Evolutionary conservation across 441 rosid species (phyloP), one percentile per base, ranked within the genome.

Genomic region (Erodium moschatum): DNA sequence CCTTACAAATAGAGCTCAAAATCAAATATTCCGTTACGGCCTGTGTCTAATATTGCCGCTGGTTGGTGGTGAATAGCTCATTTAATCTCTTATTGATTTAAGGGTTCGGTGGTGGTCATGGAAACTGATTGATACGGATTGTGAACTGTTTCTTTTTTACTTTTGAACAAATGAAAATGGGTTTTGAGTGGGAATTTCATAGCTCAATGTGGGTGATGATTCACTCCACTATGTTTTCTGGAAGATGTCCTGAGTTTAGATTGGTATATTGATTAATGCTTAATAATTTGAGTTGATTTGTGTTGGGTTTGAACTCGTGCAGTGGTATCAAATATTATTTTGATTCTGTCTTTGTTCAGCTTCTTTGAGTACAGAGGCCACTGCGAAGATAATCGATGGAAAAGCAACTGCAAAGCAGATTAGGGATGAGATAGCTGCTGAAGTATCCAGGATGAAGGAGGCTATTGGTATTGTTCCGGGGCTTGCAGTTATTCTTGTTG

Each of bases 401-500:
- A 90, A 87, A 69, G 73, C 83, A 5, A 85, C 81, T 68, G 93
- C 96, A 0, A 87, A 87, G 81, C 76, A 83, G 71, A 84, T 88
- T 12, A 82, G 87, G 73, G 96, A 84, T 42, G 92, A 88, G 74
- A 81, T 92, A 69, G 70, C 87, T 54, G 74, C 64, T 13, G 86
- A 92, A 75, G 93, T 88, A 38, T 77, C 82, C 3, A 88, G 85
- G 72, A 85, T 92, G 93, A 88, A 87, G 75, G 96, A 87, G 27
- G 86, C 81, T 0, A 71, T 79, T 35, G 89, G 96, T 56, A 76
- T 84, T 58, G 84, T 84, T 71, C 97, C 92, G 20, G 97, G 98
- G 0, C 78, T 90, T 77, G 96, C 97, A 0, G 98, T 90, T 2
- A 82, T 92, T 61, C 88, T 92, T 65, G 96, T 87, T 64, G 97